A percentile compares a stretch with the other conserved stretches of the same genome.
Evolutionary conservation across 1,139 yeast species (phyloP).

Genomic region (Kodamaea fungicola): DNA sequence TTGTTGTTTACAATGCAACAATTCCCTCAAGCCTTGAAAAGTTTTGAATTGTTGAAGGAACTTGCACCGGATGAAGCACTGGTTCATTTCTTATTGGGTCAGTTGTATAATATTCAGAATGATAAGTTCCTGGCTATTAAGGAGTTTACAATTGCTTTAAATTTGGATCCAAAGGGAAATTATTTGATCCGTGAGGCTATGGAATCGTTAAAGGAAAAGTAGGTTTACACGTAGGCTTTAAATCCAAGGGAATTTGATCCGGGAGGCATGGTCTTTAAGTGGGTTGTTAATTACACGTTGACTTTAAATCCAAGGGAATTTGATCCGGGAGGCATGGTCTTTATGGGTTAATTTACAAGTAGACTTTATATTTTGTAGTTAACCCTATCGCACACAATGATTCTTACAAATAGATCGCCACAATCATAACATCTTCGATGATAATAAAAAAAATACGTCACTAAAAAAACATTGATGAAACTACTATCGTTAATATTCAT

Average conservation of each 20-base stretch:
- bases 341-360: too few relatives aligned
- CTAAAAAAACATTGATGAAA: conserved; percentile 2
- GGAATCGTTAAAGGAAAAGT: conserved; percentile 43
- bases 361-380: too few relatives aligned
- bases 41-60: conserved; percentile 66
- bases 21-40: conserved; percentile 67
- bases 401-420: too few relatives aligned
- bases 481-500: conserved; percentile 4
- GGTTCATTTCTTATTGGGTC: conserved; percentile 86
- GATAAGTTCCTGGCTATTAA: conserved; percentile 76
- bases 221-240: too few relatives aligned
- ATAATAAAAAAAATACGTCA: too few relatives aligned
- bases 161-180: conserved; percentile 90
- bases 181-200: conserved; percentile 83
- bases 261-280: too few relatives aligned
- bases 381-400: too few relatives aligned
- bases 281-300: too few relatives aligned
- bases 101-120: conserved; percentile 73
- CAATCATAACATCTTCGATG: too few relatives aligned
- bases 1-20: conserved; percentile 68
- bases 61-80: conserved; percentile 94
- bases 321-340: too few relatives aligned
- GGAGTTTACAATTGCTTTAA: conserved; percentile 86
- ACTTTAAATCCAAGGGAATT: too few relatives aligned
- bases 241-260: too few relatives aligned